phyloP scores from a whole-genome alignment of 2,329 filamentous ascomycete genomes.

The Sporothrix mexicana region DNA sequence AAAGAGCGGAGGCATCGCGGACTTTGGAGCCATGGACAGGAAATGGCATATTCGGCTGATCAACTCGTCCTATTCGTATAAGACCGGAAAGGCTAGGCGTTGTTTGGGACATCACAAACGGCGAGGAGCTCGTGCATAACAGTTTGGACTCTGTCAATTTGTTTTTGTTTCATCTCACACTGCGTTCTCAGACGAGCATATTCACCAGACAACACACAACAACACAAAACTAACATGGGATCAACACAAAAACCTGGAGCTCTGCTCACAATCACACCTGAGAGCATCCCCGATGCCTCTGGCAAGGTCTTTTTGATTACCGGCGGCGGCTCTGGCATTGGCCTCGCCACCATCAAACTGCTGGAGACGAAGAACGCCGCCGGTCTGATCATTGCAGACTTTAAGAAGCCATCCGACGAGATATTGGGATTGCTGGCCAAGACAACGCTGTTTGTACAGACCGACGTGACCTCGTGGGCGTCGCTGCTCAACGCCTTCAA shows the following conservation, averaged over 20 bases:
- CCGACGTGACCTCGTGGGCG: constrained; percentile 8
- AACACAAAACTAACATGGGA: neutral
- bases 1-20: neutral
- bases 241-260: neutral
- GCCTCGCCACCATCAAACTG: neutral
- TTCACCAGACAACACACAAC: neutral
- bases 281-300: constrained; percentile 5
- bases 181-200: no score
- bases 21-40: neutral
- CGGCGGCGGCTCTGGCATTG: constrained; percentile 2
- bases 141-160: no score
- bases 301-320: constrained; percentile 9
- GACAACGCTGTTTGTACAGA: constrained; percentile 19
- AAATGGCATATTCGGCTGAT: neutral
- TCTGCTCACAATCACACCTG: constrained; percentile 10
- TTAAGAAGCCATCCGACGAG: neutral
- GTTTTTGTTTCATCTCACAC: no score
- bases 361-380: constrained; percentile 8
- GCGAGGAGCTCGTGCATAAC: neutral
- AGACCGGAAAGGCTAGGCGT: neutral
- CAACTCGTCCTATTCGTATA: neutral
- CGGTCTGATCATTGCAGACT: constrained; percentile 11
- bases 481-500: neutral
- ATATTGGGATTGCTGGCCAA: neutral
- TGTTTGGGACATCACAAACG: no score